These are phyloP conservation scores for Talaromyces marneffei DNA, from an alignment of 2,329 filamentous ascomycete species.

Conservation along the genomic window DNA sequence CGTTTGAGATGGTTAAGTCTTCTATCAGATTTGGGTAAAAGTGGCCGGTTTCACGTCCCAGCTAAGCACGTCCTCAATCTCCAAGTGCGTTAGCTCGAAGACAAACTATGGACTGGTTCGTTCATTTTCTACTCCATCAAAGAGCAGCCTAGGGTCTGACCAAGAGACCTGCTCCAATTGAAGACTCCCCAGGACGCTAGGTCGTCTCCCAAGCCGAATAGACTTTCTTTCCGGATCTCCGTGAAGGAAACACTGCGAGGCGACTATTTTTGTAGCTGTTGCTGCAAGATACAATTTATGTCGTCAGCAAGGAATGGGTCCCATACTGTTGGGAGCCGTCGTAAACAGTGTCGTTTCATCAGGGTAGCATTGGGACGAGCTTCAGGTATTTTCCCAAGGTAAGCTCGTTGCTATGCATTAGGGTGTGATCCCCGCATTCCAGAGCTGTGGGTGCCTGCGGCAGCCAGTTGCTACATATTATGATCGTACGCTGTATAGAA, in stretches of 20 bases:
- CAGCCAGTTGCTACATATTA: not conserved
- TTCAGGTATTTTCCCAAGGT: not conserved
- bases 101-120: not conserved
- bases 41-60: not conserved
- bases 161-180: not conserved
- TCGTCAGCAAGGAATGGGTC: constrained; percentile 10
- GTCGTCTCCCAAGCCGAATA: not conserved
- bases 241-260: not conserved
- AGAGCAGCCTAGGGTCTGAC: not conserved
- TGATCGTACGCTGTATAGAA: no score
- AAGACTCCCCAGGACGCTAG: not conserved
- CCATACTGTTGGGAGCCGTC: constrained; percentile 9
- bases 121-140: not conserved
- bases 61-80: not conserved
- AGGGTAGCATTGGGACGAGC: constrained; percentile 12
- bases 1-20: not conserved
- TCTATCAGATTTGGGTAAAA: not conserved
- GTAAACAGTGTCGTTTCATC: not conserved
- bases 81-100: not conserved
- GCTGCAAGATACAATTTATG: constrained; percentile 10
- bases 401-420: constrained; percentile 15
- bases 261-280: constrained; percentile 1
- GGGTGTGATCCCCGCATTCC: constrained; percentile 16
- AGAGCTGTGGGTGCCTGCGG: constrained; percentile 8
- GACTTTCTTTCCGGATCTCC: constrained; percentile 1